Evolutionary conservation across 202 grass and related monocot species (phyloP), one percentile per base, ranked within the genome.

Genomic region (Eragrostis tef): DNA sequence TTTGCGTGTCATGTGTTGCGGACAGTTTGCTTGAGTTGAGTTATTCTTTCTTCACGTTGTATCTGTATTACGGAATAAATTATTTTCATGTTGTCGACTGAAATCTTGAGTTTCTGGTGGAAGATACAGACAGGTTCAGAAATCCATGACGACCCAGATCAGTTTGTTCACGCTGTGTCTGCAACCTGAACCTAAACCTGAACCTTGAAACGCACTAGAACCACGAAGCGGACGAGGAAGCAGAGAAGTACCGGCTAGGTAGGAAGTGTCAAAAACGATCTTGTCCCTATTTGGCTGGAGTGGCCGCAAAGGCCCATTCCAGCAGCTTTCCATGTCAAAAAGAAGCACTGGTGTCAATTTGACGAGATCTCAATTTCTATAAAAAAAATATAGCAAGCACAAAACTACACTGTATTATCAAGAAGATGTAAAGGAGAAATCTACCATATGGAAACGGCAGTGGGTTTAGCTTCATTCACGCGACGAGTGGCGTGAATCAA

Each of bases 271-370:
- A 2, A 8, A 43, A 50, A 53, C 20, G 22, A 43, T 21, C 13
- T 60, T 51, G 67, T 50, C 4, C 41, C 59, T 44, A 25, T n/a
- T 61, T 81, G 16, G 41, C 79, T 16, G 67, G 12, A 72, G 42
- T 42, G 41, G 16, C 31, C 15, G 52, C 50, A 2, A 1, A 39
- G 10, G 42, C 67, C 24, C 7, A 45, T 61, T 19, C 53, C 25
- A 59, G 16, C 67, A 48, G 34, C 34, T n/a, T 69, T 47, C 14
- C 9, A 61, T 54, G 24, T 60, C 43, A 31, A 9, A 9, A 59
- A 21, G 36, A 13, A 68, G 45, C 20, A 3, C 11, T 13, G 29
- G 6, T 58, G 26, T 20, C 72, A 39, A 5, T 0, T 46, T 51
- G 29, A 8, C 11, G 31, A 68, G 19, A 14, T 74, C 6, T 53